Evolutionary conservation across 108 stramenopile species (phyloP).

Genomic region (Cyclotella sp.): DNA sequence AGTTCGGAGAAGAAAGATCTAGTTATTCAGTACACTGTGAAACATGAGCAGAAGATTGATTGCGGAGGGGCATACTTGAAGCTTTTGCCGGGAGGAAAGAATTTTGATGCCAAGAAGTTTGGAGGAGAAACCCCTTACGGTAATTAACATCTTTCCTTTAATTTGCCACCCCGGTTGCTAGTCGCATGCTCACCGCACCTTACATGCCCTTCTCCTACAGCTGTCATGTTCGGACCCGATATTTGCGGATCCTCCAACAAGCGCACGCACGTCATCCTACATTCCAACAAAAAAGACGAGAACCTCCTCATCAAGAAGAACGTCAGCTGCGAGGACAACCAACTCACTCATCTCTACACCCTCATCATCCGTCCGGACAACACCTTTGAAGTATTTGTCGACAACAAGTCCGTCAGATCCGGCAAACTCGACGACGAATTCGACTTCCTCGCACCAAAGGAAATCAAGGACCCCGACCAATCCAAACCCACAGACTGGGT

Average conservation of each 20-base stretch:
- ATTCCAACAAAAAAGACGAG: conserved; percentile 92
- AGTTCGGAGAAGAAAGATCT: conserved; percentile 91
- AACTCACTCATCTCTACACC: conserved; percentile 97
- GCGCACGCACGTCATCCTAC: conserved; percentile 97
- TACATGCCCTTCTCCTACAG: background rate
- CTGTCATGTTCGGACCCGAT: conserved; percentile 99
- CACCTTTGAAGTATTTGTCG: conserved; percentile 97
- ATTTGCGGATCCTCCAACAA: conserved; percentile 95
- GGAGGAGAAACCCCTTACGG: conserved; percentile 97
- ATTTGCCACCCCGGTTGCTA: background rate
- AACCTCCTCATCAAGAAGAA: conserved; percentile 97
- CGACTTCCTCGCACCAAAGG: conserved; percentile 89
- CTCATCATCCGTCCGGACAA: conserved; percentile 93
- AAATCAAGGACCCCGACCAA: conserved; percentile 96
- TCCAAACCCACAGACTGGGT: conserved; percentile 98
- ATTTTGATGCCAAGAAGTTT: conserved; percentile 86
- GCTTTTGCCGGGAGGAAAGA: conserved; percentile 82
- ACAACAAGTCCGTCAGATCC: conserved; percentile 92
- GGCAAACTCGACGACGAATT: conserved; percentile 97
- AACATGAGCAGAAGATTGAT: conserved; percentile 97
- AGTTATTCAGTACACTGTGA: conserved; percentile 96
- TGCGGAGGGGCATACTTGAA: conserved; percentile 99
- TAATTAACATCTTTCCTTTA: background rate
- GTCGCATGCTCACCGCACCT: background rate
- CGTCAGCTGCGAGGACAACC: conserved; percentile 87